phyloP scores from a whole-genome alignment of 805 yeast species.

The Metschnikowia rubicola region DNA sequence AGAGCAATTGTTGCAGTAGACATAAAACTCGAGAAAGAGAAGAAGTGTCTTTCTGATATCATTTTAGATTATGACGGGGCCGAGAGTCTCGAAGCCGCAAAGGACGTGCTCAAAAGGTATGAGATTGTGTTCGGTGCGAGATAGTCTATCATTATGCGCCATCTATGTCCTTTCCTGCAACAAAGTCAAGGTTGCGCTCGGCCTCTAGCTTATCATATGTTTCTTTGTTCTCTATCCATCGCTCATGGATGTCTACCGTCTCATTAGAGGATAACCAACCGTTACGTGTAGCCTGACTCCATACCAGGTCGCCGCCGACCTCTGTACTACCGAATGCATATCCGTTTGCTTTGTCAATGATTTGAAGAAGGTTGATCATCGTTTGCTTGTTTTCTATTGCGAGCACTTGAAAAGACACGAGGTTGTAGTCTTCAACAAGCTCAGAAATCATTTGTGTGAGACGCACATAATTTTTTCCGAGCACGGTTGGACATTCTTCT shows the following conservation, averaged over 20 bases:
- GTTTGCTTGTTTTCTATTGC: slow-evolving; percentile 88
- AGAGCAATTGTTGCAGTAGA: slow-evolving; percentile 32
- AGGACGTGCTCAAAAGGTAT: slow-evolving; percentile 20
- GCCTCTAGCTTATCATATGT: slow-evolving; percentile 57
- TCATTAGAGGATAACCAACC: slow-evolving; percentile 51
- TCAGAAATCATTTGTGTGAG: slow-evolving; percentile 79
- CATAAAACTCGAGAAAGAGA: slow-evolving; percentile 18
- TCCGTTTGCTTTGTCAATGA: slow-evolving; percentile 89
- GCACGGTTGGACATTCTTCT: slow-evolving; percentile 64
- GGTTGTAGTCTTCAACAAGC: slow-evolving; percentile 78
- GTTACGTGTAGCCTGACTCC: slow-evolving; percentile 94
- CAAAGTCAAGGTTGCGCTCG: slow-evolving; percentile 43
- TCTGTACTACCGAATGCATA: slow-evolving; percentile 91
- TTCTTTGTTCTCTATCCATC: slow-evolving; percentile 89
- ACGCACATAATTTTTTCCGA: slow-evolving; percentile 59
- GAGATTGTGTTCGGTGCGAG: not conserved
- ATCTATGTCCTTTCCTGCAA: not conserved
- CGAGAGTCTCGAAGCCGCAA: slow-evolving; percentile 31
- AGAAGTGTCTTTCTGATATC: slow-evolving; percentile 42
- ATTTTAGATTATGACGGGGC: slow-evolving; percentile 34
- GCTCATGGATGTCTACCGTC: slow-evolving; percentile 78
- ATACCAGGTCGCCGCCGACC: slow-evolving; percentile 92
- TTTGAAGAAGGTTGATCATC: slow-evolving; percentile 77
- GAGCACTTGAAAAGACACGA: slow-evolving; percentile 85
- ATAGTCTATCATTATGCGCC: too few species aligned